Evolutionary conservation across 306 rosid species (phyloP).

Genomic region (Castanea crenata): DNA sequence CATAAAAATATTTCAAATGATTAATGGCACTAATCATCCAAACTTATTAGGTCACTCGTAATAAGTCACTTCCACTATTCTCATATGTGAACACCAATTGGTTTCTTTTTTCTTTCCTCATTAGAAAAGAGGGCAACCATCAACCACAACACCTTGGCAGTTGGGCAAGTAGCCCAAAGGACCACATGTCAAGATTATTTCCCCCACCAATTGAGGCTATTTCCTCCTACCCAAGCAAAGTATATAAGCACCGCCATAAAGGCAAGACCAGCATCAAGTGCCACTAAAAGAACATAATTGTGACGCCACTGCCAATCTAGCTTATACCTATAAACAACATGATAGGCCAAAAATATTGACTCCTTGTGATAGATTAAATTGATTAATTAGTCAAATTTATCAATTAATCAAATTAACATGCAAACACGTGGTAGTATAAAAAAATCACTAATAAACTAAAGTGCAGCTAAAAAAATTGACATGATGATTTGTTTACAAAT

Average conservation of each 20-base stretch:
- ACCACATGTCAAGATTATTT: slow-evolving; percentile 78
- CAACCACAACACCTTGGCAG: slow-evolving; percentile 33
- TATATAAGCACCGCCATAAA: slow-evolving; percentile 86
- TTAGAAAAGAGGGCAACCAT: slow-evolving; percentile 59
- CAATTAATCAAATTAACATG: too few species aligned
- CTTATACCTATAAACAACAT: slow-evolving; percentile 54
- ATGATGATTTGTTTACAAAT: too few species aligned
- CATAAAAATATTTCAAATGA: too few species aligned
- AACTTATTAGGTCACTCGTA: too few species aligned
- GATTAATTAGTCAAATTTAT: too few species aligned
- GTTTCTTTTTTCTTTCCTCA: background rate
- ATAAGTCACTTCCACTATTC: too few species aligned
- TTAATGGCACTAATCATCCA: too few species aligned
- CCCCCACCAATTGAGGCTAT: slow-evolving; percentile 81
- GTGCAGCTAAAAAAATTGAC: too few species aligned
- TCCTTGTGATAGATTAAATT: too few species aligned
- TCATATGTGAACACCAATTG: background rate
- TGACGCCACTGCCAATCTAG: slow-evolving; percentile 78
- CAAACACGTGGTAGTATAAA: too few species aligned
- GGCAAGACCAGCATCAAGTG: slow-evolving; percentile 87
- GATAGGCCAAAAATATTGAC: too few species aligned
- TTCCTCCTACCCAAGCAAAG: slow-evolving; percentile 53
- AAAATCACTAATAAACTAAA: too few species aligned
- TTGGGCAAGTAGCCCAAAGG: slow-evolving; percentile 81
- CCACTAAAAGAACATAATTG: slow-evolving; percentile 81